These are phyloP conservation scores for Tulasnella sp. DNA, from an alignment of 768 basidiomycete species.

Conservation along the genomic window DNA sequence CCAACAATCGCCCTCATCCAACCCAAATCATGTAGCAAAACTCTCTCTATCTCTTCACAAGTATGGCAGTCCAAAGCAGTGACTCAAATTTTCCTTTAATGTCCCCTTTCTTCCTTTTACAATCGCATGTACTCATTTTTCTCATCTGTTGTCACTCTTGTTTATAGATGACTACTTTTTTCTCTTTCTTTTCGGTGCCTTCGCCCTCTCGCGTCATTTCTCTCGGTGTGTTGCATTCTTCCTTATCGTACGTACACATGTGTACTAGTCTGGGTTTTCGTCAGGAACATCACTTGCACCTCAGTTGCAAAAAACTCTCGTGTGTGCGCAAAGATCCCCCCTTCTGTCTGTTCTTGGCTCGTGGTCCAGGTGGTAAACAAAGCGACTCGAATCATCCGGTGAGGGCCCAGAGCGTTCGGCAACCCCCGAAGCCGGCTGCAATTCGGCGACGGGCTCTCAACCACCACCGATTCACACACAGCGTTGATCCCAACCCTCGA, in stretches of 20 bases:
- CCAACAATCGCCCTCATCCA: not conserved
- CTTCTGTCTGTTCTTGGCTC: too few relatives aligned
- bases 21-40: not conserved
- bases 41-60: not conserved
- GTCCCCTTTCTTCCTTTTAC: not conserved
- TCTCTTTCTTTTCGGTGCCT: not conserved
- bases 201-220: not conserved
- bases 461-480: too few relatives aligned
- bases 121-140: slow-evolving; percentile 2
- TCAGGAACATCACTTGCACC: not conserved
- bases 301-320: too few relatives aligned
- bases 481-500: too few relatives aligned
- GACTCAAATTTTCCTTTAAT: not conserved
- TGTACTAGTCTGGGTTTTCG: not conserved
- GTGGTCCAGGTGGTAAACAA: too few relatives aligned
- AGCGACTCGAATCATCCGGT: too few relatives aligned
- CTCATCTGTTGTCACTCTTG: not conserved
- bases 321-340: too few relatives aligned
- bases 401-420: too few relatives aligned
- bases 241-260: slow-evolving; percentile 1
- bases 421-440: too few relatives aligned
- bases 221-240: not conserved
- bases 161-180: not conserved
- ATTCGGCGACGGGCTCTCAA: too few relatives aligned
- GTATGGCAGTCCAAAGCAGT: slow-evolving; percentile 1